These are phyloP conservation scores for Aspergillus sp. DNA, from an alignment of 2,329 filamentous ascomycete species.

Conservation along the genomic window DNA sequence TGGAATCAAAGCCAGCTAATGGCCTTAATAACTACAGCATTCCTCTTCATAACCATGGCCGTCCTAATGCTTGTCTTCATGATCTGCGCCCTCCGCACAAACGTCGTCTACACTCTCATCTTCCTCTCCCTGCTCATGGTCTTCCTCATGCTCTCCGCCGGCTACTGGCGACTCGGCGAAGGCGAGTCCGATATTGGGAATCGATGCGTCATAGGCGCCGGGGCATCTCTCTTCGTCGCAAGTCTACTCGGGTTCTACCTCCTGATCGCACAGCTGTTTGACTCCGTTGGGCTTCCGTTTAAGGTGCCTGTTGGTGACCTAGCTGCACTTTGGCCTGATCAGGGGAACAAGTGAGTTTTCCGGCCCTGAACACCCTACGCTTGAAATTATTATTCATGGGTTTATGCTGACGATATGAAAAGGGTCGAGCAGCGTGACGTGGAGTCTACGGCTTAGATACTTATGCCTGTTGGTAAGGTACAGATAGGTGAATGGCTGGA, in stretches of 20 bases:
- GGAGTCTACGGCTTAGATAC: neutral
- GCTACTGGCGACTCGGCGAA: conserved; percentile 58
- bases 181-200: conserved; percentile 23
- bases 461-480: neutral
- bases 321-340: conserved; percentile 13
- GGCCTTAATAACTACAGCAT: conserved; percentile 31
- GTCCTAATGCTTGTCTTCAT: conserved; percentile 67
- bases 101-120: conserved; percentile 68
- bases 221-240: conserved; percentile 51
- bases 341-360: neutral
- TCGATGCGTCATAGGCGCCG: conserved; percentile 33
- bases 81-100: conserved; percentile 69
- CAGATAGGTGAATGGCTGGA: neutral
- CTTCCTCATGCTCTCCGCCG: conserved; percentile 61
- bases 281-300: conserved; percentile 54
- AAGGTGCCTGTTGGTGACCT: conserved; percentile 46
- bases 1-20: neutral
- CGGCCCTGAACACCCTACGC: no score
- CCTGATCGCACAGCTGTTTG: conserved; percentile 55
- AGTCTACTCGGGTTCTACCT: conserved; percentile 54
- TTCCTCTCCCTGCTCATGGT: conserved; percentile 62
- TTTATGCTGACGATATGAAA: neutral
- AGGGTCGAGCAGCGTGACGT: neutral
- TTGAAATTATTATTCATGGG: no score
- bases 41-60: conserved; percentile 66